Base-by-base conservation (phyloP, 164 flowering plant species). In the Houttuynia cordata region DNA sequence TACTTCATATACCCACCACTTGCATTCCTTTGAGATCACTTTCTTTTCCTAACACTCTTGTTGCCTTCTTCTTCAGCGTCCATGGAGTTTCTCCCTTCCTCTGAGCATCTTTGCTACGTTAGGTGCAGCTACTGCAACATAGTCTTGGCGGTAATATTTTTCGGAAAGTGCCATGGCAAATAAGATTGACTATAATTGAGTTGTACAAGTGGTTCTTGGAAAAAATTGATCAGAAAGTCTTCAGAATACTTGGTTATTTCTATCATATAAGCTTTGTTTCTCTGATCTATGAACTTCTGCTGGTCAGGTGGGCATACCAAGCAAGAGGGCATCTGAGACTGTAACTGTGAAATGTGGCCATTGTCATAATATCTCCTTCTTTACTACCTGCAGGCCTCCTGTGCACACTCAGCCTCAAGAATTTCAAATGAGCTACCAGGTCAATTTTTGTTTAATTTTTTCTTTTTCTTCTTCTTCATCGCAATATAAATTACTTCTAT, bases 321-420 rank as follows among this genome's bases (percentile, higher is more conserved):
- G 78, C 85, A 87, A 76, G 70, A 68, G 87, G 68, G 40, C 81
- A 70, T 50, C 86, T 72, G 96, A 89, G 15, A 84, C 90, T 1
- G 91, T 89, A 77, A 92, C 96, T 20, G 98, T 92, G 68, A 90
- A 88, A 72, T 93, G 98, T 62, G 98, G 97, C 1, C 97, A 90
- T 50, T 90, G 97, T 70, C 77, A 87, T 58, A 87, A 83, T 58
- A 79, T 90, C 59, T 89, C 90, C n/a, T 87, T 82, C 59, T 85
- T 89, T 3, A 84, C 75, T 78, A 79, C 85, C n/a, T n/a, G n/a
- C n/a, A 83, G 87, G 71, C 81, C 87, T 67, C 77, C 85, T 14
- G 60, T 73, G 14, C 90, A 80, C 72, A 78, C 67, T 55, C 88
- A 78, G 56, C 71, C 75, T 63, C 70, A 76, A 57, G 87, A 80